These are phyloP conservation scores for Stevia rebaudiana DNA, from an alignment of 140 eudicot species.

Conservation along the genomic window DNA sequence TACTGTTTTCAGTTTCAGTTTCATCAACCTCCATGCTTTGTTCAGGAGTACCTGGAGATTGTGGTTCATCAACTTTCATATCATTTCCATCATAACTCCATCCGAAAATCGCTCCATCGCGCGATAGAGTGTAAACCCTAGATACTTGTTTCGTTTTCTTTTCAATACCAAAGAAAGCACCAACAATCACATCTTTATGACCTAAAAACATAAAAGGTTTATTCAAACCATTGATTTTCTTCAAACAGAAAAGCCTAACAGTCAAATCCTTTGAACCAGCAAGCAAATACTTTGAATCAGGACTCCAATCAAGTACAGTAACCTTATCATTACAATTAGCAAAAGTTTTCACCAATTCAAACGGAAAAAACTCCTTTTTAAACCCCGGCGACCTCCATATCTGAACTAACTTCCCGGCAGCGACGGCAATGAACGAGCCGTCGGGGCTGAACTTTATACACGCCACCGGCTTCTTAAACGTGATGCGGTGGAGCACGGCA, in stretches of 20 bases:
- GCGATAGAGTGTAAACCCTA: conserved; percentile 57
- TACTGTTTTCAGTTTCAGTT: neutral
- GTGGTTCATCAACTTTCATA: conserved; percentile 35
- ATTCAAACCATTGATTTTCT: conserved; percentile 19
- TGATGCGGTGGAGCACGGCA: conserved; percentile 68
- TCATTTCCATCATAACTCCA: conserved; percentile 37
- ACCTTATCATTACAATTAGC: conserved; percentile 70
- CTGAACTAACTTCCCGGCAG: conserved; percentile 61
- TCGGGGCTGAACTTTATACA: conserved; percentile 61
- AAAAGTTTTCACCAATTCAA: conserved; percentile 66
- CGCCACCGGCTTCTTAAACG: conserved; percentile 62
- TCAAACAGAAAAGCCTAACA: conserved; percentile 54
- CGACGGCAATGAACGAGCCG: conserved; percentile 68
- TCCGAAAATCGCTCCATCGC: conserved; percentile 76
- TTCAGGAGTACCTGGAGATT: conserved; percentile 79
- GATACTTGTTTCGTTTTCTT: conserved; percentile 39
- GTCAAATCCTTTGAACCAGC: conserved; percentile 86
- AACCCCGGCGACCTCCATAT: conserved; percentile 90
- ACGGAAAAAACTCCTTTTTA: conserved; percentile 68
- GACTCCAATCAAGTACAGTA: conserved; percentile 74
- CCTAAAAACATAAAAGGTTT: conserved; percentile 84
- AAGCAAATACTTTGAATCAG: conserved; percentile 43
- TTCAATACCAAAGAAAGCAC: conserved; percentile 71
- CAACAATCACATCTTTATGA: conserved; percentile 69
- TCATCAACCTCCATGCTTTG: conserved; percentile 28